Evolutionary conservation across 805 yeast species (phyloP).

Genomic region (Metschnikowia orientalis): DNA sequence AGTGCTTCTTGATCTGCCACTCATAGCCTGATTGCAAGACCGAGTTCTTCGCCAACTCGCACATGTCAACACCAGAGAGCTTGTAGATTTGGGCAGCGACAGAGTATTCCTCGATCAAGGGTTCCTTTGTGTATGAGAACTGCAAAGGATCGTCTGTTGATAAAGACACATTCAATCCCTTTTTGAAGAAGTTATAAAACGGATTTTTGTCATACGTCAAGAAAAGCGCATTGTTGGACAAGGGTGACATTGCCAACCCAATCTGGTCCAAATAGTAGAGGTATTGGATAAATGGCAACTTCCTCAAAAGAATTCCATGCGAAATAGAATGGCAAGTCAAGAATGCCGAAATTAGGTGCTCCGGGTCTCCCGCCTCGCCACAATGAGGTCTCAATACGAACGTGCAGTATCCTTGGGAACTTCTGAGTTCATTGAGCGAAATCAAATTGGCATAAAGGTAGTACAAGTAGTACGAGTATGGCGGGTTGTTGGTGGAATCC

Average conservation of each 20-base stretch:
- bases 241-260: slow-evolving; percentile 97
- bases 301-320: slow-evolving; percentile 90
- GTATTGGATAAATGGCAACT: slow-evolving; percentile 92
- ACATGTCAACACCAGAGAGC: slow-evolving; percentile 91
- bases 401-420: slow-evolving; percentile 71
- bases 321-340: slow-evolving; percentile 88
- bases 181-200: slow-evolving; percentile 81
- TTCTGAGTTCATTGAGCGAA: slow-evolving; percentile 80
- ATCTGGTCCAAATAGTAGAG: slow-evolving; percentile 90
- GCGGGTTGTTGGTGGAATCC: slow-evolving; percentile 80
- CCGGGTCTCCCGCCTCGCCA: slow-evolving; percentile 99
- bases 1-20: slow-evolving; percentile 75
- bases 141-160: slow-evolving; percentile 98
- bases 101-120: slow-evolving; percentile 93
- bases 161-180: slow-evolving; percentile 90
- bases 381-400: slow-evolving; percentile 96
- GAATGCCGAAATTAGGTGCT: slow-evolving; percentile 87
- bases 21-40: slow-evolving; percentile 96
- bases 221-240: slow-evolving; percentile 93
- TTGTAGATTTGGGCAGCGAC: slow-evolving; percentile 98
- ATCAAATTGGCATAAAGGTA: slow-evolving; percentile 84
- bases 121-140: slow-evolving; percentile 94
- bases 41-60: slow-evolving; percentile 91
- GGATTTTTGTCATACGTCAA: slow-evolving; percentile 97
- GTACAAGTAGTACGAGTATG: slow-evolving; percentile 93